phyloP scores from a whole-genome alignment of 371 early-diverging fungal genomes.

The Mucor mucedo region DNA sequence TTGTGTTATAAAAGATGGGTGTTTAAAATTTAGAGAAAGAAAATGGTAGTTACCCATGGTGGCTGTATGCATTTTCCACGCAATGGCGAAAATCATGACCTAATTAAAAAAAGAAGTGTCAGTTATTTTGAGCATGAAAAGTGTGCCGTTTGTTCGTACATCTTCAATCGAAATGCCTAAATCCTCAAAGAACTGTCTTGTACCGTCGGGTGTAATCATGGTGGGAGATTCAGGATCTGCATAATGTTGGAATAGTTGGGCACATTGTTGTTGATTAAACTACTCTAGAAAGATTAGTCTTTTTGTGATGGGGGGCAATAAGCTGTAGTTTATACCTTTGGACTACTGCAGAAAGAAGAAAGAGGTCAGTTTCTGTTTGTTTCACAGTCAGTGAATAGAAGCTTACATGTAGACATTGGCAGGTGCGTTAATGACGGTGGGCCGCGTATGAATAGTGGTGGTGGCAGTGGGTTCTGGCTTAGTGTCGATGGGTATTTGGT shows the following conservation, averaged over 20 bases:
- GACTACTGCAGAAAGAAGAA: neutral
- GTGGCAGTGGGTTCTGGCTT: constrained; percentile 3
- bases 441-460: too few relatives aligned
- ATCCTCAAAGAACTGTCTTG: constrained; percentile 48
- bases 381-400: neutral
- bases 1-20: too few relatives aligned
- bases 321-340: constrained; percentile 18
- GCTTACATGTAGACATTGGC: too few relatives aligned
- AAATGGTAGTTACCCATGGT: constrained; percentile 59
- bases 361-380: neutral
- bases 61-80: constrained; percentile 64
- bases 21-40: neutral
- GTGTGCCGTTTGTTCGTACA: constrained; percentile 23
- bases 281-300: constrained; percentile 8
- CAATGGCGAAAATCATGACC: constrained; percentile 64
- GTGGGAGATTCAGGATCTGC: constrained; percentile 45
- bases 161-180: constrained; percentile 48
- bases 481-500: constrained; percentile 7
- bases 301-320: neutral
- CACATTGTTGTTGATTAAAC: constrained; percentile 44
- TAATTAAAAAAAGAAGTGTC: constrained; percentile 21
- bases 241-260: constrained; percentile 40
- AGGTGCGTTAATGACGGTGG: too few relatives aligned
- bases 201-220: constrained; percentile 49
- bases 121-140: too few relatives aligned